Conservation (phyloP, 441 rosid genomes). For the Brassica hybrid region DNA sequence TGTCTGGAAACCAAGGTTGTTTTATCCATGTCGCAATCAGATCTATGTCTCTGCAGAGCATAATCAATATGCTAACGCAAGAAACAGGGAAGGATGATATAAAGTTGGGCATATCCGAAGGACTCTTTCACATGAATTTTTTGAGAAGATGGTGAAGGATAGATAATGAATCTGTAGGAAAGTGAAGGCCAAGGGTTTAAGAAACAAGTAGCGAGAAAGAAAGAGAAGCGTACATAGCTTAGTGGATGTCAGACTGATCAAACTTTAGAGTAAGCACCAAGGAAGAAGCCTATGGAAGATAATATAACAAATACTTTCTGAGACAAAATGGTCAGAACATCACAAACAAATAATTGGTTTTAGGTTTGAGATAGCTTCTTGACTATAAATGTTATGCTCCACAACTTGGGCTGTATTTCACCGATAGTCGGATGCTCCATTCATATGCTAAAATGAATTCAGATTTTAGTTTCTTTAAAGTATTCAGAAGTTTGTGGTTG, state of each 20-base stretch:
- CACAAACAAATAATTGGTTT: slow-evolving; percentile 57
- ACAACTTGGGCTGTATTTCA: slow-evolving; percentile 77
- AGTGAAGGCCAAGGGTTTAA: slow-evolving; percentile 42
- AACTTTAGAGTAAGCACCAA: slow-evolving; percentile 82
- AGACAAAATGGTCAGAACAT: slow-evolving; percentile 52
- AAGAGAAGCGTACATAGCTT: slow-evolving; percentile 60
- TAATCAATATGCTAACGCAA: slow-evolving; percentile 64
- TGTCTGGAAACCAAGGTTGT: background rate
- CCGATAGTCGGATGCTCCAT: slow-evolving; percentile 33
- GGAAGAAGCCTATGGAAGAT: slow-evolving; percentile 51
- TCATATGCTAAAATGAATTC: no score
- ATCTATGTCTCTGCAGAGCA: slow-evolving; percentile 57
- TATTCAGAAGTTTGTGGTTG: background rate
- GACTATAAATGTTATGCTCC: slow-evolving; percentile 68
- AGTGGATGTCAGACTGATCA: slow-evolving; percentile 88
- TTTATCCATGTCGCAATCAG: slow-evolving; percentile 28
- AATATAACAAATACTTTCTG: slow-evolving; percentile 9
- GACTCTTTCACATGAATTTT: slow-evolving; percentile 59
- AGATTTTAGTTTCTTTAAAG: background rate
- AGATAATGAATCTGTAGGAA: slow-evolving; percentile 54
- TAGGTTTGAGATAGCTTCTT: slow-evolving; percentile 59
- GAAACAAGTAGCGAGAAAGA: background rate
- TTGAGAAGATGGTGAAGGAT: slow-evolving; percentile 59
- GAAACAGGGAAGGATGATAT: slow-evolving; percentile 84
- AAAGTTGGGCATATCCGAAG: slow-evolving; percentile 74